Conservation (phyloP, 1,284 basidiomycete genomes). For the Peniophora sp. region DNA sequence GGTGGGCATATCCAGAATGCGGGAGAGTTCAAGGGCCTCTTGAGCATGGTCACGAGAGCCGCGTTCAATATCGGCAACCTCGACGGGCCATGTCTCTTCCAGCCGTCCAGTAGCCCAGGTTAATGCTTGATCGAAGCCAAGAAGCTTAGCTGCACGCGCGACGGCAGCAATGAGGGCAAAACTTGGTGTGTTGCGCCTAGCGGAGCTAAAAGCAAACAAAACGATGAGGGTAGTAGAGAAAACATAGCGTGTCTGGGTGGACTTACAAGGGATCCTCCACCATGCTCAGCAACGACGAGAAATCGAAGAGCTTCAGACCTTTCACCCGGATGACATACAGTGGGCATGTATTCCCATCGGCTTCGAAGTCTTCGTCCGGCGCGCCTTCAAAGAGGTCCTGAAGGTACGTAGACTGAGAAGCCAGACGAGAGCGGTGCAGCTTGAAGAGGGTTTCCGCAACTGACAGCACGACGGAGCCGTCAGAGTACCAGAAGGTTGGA, state of each 20-base stretch:
- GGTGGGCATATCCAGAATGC: background rate
- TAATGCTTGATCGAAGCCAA: background rate
- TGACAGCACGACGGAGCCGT: background rate
- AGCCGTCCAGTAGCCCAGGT: background rate
- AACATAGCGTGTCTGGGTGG: background rate
- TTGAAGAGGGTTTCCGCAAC: background rate
- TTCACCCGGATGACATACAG: background rate
- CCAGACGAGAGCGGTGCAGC: background rate
- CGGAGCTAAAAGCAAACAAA: too few relatives aligned
- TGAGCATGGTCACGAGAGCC: background rate
- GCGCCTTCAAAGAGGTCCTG: background rate
- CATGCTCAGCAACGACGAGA: background rate
- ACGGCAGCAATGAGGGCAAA: background rate
- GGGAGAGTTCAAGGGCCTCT: background rate
- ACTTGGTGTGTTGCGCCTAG: too few relatives aligned
- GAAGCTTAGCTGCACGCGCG: background rate
- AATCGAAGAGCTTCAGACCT: background rate
- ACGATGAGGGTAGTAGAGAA: background rate
- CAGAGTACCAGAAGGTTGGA: background rate
- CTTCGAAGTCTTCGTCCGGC: background rate
- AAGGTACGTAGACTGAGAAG: background rate
- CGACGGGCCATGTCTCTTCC: background rate
- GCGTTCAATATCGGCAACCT: background rate
- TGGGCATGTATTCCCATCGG: background rate
- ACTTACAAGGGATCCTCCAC: background rate